A percentile compares a stretch with the other conserved stretches of the same genome.
These are phyloP conservation scores for Macroventuria anomochaeta DNA, from an alignment of 2,329 filamentous ascomycete species.

Conservation along the genomic window DNA sequence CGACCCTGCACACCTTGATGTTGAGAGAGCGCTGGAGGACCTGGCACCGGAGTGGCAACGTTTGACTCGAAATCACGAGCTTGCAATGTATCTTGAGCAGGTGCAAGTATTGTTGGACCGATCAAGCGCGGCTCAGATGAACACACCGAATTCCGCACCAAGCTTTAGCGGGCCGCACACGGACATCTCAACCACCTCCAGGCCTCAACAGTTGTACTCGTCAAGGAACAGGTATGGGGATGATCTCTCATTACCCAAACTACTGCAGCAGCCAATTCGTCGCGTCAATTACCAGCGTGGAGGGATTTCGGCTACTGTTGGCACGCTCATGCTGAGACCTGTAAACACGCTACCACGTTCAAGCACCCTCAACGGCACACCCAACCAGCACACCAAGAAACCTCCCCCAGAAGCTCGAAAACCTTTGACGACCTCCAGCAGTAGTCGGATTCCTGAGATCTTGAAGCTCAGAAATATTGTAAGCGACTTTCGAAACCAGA, in stretches of 20 bases:
- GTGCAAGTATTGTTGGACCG: constrained; percentile 50
- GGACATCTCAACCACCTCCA: background rate
- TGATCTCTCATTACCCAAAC: background rate
- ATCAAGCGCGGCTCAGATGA: background rate
- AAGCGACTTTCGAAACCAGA: constrained; percentile 26
- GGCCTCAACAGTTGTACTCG: background rate
- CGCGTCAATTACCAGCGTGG: background rate
- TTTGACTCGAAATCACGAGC: constrained; percentile 57
- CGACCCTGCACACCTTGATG: constrained; percentile 39
- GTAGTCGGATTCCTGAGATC: background rate
- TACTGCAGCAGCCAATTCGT: constrained; percentile 1
- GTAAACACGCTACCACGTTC: background rate
- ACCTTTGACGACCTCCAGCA: background rate
- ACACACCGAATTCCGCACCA: background rate
- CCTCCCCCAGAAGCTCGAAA: background rate
- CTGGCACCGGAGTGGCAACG: constrained; percentile 58
- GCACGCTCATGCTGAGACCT: background rate
- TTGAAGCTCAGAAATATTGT: constrained; percentile 23
- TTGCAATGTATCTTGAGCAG: constrained; percentile 53
- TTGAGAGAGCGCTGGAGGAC: constrained; percentile 49
- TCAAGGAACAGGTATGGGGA: constrained; percentile 1
- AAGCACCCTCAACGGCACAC: background rate
- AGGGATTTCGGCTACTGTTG: no score
- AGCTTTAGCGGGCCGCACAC: background rate
- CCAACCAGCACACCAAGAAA: background rate